These are phyloP conservation scores for Gossypium schwendimanii DNA, from an alignment of 441 rosid genomes.

Conservation along the genomic window DNA sequence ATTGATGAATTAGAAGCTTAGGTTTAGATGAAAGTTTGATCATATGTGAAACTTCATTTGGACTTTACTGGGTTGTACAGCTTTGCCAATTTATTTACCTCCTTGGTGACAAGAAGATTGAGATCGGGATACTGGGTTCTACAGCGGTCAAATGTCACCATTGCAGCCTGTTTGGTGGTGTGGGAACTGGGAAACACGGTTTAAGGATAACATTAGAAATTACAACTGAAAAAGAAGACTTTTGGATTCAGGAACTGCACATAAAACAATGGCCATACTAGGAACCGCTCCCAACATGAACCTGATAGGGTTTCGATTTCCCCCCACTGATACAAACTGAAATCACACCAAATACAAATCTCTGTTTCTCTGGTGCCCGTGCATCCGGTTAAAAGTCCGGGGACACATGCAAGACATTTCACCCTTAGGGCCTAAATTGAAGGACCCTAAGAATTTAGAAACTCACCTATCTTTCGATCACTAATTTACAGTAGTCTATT, in stretches of 20 bases:
- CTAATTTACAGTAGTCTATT: constrained; percentile 25
- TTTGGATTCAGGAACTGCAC: constrained; percentile 27
- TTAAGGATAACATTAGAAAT: not conserved
- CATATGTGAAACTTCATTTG: too few relatives aligned
- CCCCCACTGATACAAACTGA: constrained; percentile 13
- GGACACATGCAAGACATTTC: constrained; percentile 21
- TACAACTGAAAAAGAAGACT: not conserved
- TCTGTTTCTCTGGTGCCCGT: constrained; percentile 17
- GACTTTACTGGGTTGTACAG: too few relatives aligned
- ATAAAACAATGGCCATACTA: constrained; percentile 26
- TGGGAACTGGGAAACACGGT: not conserved
- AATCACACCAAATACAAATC: constrained; percentile 24
- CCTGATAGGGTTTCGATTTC: constrained; percentile 23
- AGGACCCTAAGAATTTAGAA: constrained; percentile 27
- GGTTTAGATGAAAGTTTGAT: too few relatives aligned
- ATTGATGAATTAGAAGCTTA: not conserved
- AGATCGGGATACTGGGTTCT: too few relatives aligned
- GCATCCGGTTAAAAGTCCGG: constrained; percentile 38
- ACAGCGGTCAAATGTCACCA: too few relatives aligned
- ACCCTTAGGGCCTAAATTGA: constrained; percentile 28
- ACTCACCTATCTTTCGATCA: constrained; percentile 22
- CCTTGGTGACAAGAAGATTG: too few relatives aligned
- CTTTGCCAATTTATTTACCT: too few relatives aligned
- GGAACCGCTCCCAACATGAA: constrained; percentile 55
- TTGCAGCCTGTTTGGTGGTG: too few relatives aligned